Evolutionary conservation across 257 asterid species (phyloP).

Genomic region (Plectranthus barbatus): DNA sequence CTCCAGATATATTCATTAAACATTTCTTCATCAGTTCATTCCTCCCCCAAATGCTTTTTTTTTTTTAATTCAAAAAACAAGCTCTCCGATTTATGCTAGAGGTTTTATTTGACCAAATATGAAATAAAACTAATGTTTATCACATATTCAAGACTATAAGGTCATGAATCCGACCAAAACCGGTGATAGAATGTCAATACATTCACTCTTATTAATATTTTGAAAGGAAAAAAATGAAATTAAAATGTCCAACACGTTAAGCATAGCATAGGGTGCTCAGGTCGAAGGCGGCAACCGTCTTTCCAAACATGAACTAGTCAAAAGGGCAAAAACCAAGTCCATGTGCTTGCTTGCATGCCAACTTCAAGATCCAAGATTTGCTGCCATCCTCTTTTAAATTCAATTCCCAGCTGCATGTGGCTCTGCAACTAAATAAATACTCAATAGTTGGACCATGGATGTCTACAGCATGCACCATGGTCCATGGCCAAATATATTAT

Average conservation of each 20-base stretch:
- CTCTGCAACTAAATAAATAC: background rate
- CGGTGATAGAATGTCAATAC: too few relatives aligned
- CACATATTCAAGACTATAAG: too few relatives aligned
- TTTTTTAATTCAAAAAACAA: background rate
- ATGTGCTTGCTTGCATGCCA: slow-evolving; percentile 22
- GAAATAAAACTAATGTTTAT: too few relatives aligned
- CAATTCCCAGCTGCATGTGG: slow-evolving; percentile 12
- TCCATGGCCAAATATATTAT: background rate
- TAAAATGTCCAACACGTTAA: too few relatives aligned
- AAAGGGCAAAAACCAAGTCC: background rate
- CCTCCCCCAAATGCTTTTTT: background rate
- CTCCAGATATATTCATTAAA: too few relatives aligned
- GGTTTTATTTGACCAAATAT: too few relatives aligned
- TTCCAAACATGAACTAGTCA: slow-evolving; percentile 12
- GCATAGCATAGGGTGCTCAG: too few relatives aligned
- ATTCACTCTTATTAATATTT: too few relatives aligned
- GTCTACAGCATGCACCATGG: background rate
- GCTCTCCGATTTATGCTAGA: too few relatives aligned
- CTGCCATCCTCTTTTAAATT: slow-evolving; percentile 4
- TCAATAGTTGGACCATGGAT: background rate
- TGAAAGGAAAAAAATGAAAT: too few relatives aligned
- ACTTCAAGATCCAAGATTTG: slow-evolving; percentile 15
- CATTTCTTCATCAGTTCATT: background rate
- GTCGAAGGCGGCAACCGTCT: too few relatives aligned
- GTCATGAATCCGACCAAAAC: too few relatives aligned